phyloP scores from a whole-genome alignment of 2,329 filamentous ascomycete species.

The Ilyonectria mors-panacis region DNA sequence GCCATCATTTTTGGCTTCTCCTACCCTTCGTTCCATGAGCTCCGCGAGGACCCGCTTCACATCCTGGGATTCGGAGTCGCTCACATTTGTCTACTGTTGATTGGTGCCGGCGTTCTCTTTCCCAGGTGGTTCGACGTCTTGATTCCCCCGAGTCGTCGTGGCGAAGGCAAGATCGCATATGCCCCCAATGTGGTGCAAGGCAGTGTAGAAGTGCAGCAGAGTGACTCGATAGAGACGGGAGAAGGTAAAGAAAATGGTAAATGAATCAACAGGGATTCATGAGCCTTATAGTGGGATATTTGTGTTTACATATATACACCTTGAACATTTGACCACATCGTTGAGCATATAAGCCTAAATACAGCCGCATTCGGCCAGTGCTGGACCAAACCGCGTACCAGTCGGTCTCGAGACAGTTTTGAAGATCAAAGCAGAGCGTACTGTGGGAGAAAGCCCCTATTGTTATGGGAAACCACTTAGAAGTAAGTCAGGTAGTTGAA shows the following conservation, averaged over 20 bases:
- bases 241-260: conserved; percentile 36
- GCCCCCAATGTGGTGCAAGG: conserved; percentile 44
- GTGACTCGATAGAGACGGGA: conserved; percentile 35
- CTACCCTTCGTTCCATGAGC: conserved; percentile 64
- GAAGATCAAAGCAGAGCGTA: too few relatives aligned
- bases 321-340: too few relatives aligned
- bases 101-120: conserved; percentile 64
- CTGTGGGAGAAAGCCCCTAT: too few relatives aligned
- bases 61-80: conserved; percentile 65
- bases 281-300: too few relatives aligned
- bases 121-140: conserved; percentile 69
- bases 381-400: too few relatives aligned
- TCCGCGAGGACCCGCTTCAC: conserved; percentile 65
- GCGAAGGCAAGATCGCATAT: conserved; percentile 59
- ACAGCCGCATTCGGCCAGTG: too few relatives aligned
- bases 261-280: background rate
- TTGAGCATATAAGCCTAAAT: too few relatives aligned
- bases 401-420: too few relatives aligned
- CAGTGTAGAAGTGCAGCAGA: conserved; percentile 30
- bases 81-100: conserved; percentile 62
- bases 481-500: too few relatives aligned
- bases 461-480: too few relatives aligned
- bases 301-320: too few relatives aligned
- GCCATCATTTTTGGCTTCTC: conserved; percentile 68
- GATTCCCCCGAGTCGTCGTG: conserved; percentile 61